Conservation (phyloP, 148 eudicot species). For the Camellia sinensis region DNA sequence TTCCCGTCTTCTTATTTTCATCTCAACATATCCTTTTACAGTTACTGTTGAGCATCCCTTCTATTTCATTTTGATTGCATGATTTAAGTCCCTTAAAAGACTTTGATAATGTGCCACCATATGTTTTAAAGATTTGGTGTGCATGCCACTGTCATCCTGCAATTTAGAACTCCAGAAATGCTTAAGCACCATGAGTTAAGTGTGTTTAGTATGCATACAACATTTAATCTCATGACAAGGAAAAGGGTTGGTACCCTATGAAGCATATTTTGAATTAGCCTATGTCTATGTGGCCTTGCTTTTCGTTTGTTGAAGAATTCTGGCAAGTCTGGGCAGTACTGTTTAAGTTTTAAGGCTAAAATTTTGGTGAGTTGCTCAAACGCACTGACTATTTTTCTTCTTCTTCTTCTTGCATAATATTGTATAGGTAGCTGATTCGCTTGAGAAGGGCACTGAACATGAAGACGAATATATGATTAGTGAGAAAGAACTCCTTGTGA, state of each 20-base stretch:
- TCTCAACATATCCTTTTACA: background rate
- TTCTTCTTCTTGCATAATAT: background rate
- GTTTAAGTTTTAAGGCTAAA: background rate
- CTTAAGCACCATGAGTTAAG: background rate
- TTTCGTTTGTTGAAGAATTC: constrained; percentile 8
- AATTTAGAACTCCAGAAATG: background rate
- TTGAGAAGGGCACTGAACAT: constrained; percentile 98
- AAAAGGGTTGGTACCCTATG: background rate
- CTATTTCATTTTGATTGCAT: background rate
- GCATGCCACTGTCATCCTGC: background rate
- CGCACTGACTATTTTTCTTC: background rate
- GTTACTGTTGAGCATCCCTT: background rate
- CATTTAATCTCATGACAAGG: background rate
- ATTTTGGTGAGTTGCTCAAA: background rate
- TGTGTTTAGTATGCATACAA: constrained; percentile 1
- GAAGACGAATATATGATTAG: constrained; percentile 99
- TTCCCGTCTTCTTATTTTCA: constrained; percentile 4
- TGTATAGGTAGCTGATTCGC: constrained; percentile 94
- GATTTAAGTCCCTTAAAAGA: background rate
- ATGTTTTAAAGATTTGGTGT: background rate
- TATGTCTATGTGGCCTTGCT: constrained; percentile 3
- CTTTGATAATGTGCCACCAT: background rate
- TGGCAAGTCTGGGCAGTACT: constrained; percentile 7
- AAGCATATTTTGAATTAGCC: background rate
- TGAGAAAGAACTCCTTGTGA: constrained; percentile 96